Evolutionary conservation across 2,329 filamentous ascomycete species (phyloP), one percentile per base, ranked within the genome.

Genomic region (Beauveria brongniartii): DNA sequence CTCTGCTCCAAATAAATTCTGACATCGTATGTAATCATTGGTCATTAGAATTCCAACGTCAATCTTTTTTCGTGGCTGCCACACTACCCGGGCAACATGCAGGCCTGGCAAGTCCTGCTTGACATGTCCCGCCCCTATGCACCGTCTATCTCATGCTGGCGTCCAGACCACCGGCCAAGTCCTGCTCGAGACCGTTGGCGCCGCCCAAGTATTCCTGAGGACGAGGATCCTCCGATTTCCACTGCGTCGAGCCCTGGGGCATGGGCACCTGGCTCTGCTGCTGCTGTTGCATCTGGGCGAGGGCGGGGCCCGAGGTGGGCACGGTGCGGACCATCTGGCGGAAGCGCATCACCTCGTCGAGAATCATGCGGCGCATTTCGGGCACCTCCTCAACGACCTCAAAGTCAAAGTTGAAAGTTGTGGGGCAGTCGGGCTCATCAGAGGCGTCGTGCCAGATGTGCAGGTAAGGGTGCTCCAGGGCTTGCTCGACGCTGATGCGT

Each of bases 381-480:
- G 81, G 83, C 22, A 99, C 92, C 50, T 97, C 94, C 58, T 99
- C 93, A 44, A 97, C 86, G n/a, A 96, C 87, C 74, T 99, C 94
- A 71, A 99, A 99, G 73, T 93, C 89, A 79, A 99, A 99, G 80
- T 99, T 92, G 77, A 99, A 99, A 20, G 91, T 92, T 18, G 89
- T 90, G 0, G 92, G 92, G 78, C 93, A 97, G 65, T 88, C 85
- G 22, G 94, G 94, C 79, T 99, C 94, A 76, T 99, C 94, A 4
- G 90, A 92, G 57, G 92, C 90, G 69, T 99, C 94, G 78, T 99
- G 94, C 94, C 94, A 97, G 78, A 99, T 97, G 71, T 93, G 86
- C 61, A 99, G 83, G 77, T 99, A 99, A 40, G 89, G 89, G 80
- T 99, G 94, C 79, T 97, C 92, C 62, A 99, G 87, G 20, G 94